These are phyloP conservation scores for Trichoderma brevicompactum DNA, from an alignment of 2,329 filamentous ascomycete genomes.

Conservation along the genomic window DNA sequence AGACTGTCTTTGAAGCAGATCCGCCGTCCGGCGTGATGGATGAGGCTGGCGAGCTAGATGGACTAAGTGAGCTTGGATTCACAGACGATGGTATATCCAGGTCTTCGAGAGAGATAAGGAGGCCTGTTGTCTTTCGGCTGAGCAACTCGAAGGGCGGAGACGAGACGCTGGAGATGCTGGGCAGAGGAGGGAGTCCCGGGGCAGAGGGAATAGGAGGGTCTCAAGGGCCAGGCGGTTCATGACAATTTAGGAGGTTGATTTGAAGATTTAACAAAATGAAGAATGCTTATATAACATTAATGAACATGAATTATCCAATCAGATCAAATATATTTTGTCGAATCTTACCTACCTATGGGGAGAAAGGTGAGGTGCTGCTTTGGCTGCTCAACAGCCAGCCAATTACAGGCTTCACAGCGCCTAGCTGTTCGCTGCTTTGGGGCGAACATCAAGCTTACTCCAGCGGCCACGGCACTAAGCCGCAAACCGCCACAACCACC, in stretches of 20 bases:
- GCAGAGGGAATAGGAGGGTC: not conserved
- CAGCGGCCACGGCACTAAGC: not conserved
- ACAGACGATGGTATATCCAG: slow-evolving; percentile 41
- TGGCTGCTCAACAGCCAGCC: not conserved
- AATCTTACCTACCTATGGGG: too few relatives aligned
- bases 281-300: too few relatives aligned
- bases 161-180: slow-evolving; percentile 17
- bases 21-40: slow-evolving; percentile 54
- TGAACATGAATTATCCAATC: too few relatives aligned
- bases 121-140: slow-evolving; percentile 24
- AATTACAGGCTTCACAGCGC: slow-evolving; percentile 2
- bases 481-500: not conserved
- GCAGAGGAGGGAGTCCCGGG: slow-evolving; percentile 12
- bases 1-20: slow-evolving; percentile 60
- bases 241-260: not conserved
- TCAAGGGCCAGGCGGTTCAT: not conserved
- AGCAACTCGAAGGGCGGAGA: slow-evolving; percentile 27
- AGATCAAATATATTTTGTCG: too few relatives aligned
- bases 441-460: too few relatives aligned
- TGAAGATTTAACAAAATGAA: too few relatives aligned
- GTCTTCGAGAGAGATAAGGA: slow-evolving; percentile 35
- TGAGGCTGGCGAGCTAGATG: slow-evolving; percentile 43
- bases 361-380: too few relatives aligned
- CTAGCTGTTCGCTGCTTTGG: not conserved
- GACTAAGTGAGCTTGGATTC: slow-evolving; percentile 42